A percentile compares a stretch with the other conserved stretches of the same genome.
Conservation (phyloP, 129 eudicot genomes). For the Flaveria trinervia region DNA sequence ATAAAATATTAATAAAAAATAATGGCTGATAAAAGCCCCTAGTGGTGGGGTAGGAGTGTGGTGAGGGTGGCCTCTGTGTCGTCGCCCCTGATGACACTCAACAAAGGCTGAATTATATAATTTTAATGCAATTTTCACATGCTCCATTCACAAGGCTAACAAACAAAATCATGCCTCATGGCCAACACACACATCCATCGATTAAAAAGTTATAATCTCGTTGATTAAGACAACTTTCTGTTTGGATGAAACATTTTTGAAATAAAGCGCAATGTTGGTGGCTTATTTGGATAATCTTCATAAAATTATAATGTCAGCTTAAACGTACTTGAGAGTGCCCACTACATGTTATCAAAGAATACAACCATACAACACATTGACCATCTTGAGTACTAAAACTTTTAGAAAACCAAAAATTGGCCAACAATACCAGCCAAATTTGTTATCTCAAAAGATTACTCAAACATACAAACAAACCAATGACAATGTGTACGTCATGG, state of each 20-base stretch:
- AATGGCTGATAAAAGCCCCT: neutral
- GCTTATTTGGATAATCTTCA: constrained; percentile 66
- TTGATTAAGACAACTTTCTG: constrained; percentile 43
- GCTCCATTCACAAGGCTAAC: neutral
- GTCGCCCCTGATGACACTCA: neutral
- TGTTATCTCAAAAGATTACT: constrained; percentile 10
- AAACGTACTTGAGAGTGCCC: constrained; percentile 49
- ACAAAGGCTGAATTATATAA: neutral
- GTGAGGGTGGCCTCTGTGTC: neutral
- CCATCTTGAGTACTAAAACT: constrained; percentile 1
- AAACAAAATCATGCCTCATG: neutral
- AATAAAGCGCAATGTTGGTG: constrained; percentile 62
- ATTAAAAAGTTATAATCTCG: constrained; percentile 1
- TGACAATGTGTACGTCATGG: neutral
- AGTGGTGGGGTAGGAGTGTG: neutral
- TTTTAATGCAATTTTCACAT: constrained; percentile 1
- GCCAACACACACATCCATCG: neutral
- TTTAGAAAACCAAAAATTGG: neutral
- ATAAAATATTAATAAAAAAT: neutral
- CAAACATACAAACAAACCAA: neutral
- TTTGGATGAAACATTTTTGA: constrained; percentile 77
- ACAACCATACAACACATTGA: neutral
- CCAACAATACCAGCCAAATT: neutral
- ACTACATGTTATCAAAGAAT: constrained; percentile 20
- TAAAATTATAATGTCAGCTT: constrained; percentile 58